Percentiles rank a stretch among this genome's conserved stretches.
These are phyloP conservation scores for Verticillium nubilum DNA, from an alignment of 2,329 filamentous ascomycete species.

Conservation along the genomic window DNA sequence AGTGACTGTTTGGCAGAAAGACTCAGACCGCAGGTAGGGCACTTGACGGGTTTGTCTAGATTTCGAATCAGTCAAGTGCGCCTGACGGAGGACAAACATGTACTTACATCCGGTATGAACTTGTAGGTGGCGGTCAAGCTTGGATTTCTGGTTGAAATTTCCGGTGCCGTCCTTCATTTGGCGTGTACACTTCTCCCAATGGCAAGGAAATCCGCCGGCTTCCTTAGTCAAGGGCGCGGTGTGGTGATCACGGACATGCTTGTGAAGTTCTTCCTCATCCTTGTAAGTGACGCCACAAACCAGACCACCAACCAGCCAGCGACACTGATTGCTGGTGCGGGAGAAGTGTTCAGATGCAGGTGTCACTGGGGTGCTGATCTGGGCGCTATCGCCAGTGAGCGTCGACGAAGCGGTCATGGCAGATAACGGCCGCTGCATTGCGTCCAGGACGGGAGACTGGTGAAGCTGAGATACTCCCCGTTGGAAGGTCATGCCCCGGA, in stretches of 20 bases:
- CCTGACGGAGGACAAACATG: not conserved
- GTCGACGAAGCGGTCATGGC: not conserved
- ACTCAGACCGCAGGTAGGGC: slow-evolving; percentile 46
- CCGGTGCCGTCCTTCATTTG: slow-evolving; percentile 20
- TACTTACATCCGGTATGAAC: slow-evolving; percentile 59
- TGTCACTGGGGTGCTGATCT: not conserved
- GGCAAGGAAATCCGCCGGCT: slow-evolving; percentile 43
- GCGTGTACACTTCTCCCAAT: slow-evolving; percentile 52
- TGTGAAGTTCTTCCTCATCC: slow-evolving; percentile 45
- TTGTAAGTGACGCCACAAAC: slow-evolving; percentile 31
- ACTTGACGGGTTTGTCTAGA: slow-evolving; percentile 54
- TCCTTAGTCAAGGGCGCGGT: slow-evolving; percentile 38
- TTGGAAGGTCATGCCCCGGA: not conserved
- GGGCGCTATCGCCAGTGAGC: not conserved
- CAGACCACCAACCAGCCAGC: slow-evolving; percentile 11
- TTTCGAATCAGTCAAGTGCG: slow-evolving; percentile 16
- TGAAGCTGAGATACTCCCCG: too few relatives aligned
- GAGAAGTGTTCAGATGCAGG: not conserved
- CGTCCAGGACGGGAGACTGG: not conserved
- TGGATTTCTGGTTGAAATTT: slow-evolving; percentile 55
- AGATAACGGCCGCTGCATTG: not conserved
- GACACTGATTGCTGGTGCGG: slow-evolving; percentile 28
- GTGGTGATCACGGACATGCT: slow-evolving; percentile 48
- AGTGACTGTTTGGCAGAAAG: slow-evolving; percentile 65
- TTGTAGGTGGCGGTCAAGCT: slow-evolving; percentile 60